Evolutionary conservation across 495 filamentous ascomycete species (phyloP).

Genomic region (Rostrohypoxylon terebratum): DNA sequence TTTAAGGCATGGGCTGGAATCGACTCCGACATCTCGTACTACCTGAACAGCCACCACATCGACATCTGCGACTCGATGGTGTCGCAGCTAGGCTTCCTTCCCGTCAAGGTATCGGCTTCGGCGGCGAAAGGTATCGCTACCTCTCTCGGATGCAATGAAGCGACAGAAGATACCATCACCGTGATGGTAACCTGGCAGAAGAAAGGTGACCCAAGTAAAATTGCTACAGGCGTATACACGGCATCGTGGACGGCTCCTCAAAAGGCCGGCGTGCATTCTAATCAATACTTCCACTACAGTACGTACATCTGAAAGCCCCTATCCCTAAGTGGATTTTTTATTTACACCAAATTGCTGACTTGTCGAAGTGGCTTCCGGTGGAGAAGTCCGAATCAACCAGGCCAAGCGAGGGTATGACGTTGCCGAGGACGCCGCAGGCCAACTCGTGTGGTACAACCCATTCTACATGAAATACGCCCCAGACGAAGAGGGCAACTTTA

Average conservation of each 20-base stretch:
- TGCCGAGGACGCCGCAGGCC: constrained; percentile 77
- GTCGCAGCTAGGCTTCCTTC: constrained; percentile 72
- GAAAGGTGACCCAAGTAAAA: constrained; percentile 70
- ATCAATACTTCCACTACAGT: constrained; percentile 94
- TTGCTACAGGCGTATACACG: constrained; percentile 91
- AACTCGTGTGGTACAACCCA: constrained; percentile 87
- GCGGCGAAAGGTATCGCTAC: constrained; percentile 76
- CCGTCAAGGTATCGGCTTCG: constrained; percentile 81
- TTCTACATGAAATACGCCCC: constrained; percentile 98
- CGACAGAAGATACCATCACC: constrained; percentile 94
- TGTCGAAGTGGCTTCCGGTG: constrained; percentile 69
- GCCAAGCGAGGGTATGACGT: constrained; percentile 95
- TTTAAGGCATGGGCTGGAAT: constrained; percentile 96
- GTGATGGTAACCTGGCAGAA: constrained; percentile 88
- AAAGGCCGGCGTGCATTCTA: constrained; percentile 89
- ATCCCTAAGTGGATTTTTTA: background rate
- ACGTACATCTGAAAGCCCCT: background rate
- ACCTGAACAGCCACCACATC: constrained; percentile 92
- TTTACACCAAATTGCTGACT: background rate
- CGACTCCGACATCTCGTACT: constrained; percentile 94
- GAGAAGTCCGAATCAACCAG: constrained; percentile 91
- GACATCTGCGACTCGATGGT: constrained; percentile 94
- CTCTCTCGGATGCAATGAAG: constrained; percentile 79
- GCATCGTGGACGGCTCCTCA: constrained; percentile 95
- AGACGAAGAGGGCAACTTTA: constrained; percentile 94